Base-by-base conservation (phyloP, 2,329 filamentous ascomycete genomes). In the Colletotrichum falcatum region DNA sequence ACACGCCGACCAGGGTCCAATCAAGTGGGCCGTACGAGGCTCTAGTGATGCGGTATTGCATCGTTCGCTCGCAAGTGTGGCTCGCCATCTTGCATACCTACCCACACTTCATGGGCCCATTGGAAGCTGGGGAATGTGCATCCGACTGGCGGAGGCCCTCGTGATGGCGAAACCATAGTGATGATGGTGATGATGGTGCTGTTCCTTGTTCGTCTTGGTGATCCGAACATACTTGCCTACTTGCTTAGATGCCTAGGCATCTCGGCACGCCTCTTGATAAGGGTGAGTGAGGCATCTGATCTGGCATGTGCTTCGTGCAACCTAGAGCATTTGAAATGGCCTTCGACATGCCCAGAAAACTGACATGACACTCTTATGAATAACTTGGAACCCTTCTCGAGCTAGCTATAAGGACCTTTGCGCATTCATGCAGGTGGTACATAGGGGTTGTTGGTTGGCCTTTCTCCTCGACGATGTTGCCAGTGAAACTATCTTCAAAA, bases 1-100 rank as follows among this genome's bases (percentile, higher is more conserved):
- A 62, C 67, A 58, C 20, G 14, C 33, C 30, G 39, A 20, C 33
- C 59, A 66, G 63, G 63, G 49, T 66, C 64, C 68, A 68, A 67
- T 67, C 44, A 71, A 61, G 64, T 62, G 68, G 59, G 49, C 37
- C 65, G 35, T 16, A 59, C 44, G 53, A 68, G 23, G 44, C 53
- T 60, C 54, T 49, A 63, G 66, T 49, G 67, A 71, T 61, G 69
- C 69, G 65, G 46, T 54, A 71, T 69, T 71, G 69, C 69, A 71
- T 71, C 61, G 59, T 65, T 64, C 54, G 60, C 59, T 65, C 61
- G 60, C 65, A 61, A 63, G 64, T 68, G 68, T 63, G 68, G 68
- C 58, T 63, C 51, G 28, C 37, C 59, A 58, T 37, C 64, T 53
- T 30, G 37, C 2, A 44, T n/a, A n/a, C n/a, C n/a, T n/a, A n/a